phyloP scores from a whole-genome alignment of 352 stramenopile species.

The Globisporangium viniferum region DNA sequence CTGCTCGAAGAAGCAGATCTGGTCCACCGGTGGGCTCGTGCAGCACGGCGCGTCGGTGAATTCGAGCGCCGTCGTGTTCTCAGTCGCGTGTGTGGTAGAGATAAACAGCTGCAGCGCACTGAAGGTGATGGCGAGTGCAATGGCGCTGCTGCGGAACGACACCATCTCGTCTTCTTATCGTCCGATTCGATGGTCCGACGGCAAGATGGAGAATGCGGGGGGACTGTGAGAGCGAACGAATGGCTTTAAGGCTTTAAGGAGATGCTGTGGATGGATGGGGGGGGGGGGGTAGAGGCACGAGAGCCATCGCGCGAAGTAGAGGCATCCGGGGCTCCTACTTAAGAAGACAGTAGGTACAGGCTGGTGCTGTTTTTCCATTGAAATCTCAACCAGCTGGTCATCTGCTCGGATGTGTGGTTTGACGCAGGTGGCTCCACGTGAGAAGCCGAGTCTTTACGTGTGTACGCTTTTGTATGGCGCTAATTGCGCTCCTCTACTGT shows the following conservation, averaged over 20 bases:
- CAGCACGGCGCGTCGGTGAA: slow-evolving; percentile 17
- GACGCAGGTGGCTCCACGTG: not conserved
- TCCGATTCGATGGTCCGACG: too few relatives aligned
- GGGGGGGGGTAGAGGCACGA: not conserved
- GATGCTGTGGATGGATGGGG: too few relatives aligned
- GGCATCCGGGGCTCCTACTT: not conserved
- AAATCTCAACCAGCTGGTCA: not conserved
- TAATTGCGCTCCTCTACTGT: not conserved
- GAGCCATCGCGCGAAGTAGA: not conserved
- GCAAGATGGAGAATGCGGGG: not conserved
- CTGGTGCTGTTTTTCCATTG: not conserved
- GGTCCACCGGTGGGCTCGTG: not conserved
- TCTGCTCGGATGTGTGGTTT: not conserved
- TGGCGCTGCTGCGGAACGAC: not conserved
- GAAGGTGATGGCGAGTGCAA: not conserved
- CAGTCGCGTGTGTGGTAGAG: not conserved
- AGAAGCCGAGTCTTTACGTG: not conserved
- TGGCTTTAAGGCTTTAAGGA: too few relatives aligned
- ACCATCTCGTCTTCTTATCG: not conserved
- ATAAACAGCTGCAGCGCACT: not conserved
- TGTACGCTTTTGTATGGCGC: not conserved
- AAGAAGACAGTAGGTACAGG: too few relatives aligned
- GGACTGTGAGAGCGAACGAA: not conserved
- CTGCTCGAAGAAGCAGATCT: slow-evolving; percentile 17
- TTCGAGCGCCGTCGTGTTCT: slow-evolving; percentile 18